Base-by-base conservation (phyloP, 305 asterid species). In the Fraxinus nigra region DNA sequence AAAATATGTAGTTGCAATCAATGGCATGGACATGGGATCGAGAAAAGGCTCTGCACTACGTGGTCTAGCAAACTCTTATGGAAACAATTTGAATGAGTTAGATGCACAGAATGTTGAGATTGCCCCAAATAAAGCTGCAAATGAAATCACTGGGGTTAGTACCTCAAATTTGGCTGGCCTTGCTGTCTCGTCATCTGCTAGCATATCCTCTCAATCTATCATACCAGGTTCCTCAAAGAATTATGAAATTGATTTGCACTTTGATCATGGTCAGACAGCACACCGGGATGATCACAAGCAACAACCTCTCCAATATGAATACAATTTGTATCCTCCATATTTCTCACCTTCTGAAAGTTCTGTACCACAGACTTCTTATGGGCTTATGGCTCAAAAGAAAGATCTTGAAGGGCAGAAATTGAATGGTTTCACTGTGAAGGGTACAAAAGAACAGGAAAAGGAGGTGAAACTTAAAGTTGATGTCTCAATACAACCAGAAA, bases 1-100 rank as follows among this genome's bases (percentile, higher is more conserved):
- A 84, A 92, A 87, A 87, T 93, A 87, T 85, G 90, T 91, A 78
- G 92, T 91, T 76, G 95, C 97, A 81, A 87, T 91, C 84, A 93
- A 93, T 83, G 90, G 92, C 86, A 88, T 89, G 91, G 93, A 89
- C 84, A 79, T 87, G 69, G 90, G 87, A 69, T 83, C 87, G 6
- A 87, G 89, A 65, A 90, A 86, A 86, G 86, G 82, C 86, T 87
- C 92, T 70, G 82, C 78, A 67, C 78, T 85, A 26, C 86, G 77
- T 81, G 89, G 87, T 83, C 79, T 90, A 79, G 85, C 84, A 54
- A 81, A 87, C 78, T 85, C 89, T 76, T 90, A 89, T 2, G 90
- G 89, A 10, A 90, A 86, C 88, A 89, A 86, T 76, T 85, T 92
- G 80, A 89, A 86, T 82, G 91, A 90, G 82, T 80, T 92, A 84